A percentile compares a stretch with the other conserved stretches of the same genome.
phyloP scores from a whole-genome alignment of 169 alveolate species.

The Cryptosporidium andersoni region DNA sequence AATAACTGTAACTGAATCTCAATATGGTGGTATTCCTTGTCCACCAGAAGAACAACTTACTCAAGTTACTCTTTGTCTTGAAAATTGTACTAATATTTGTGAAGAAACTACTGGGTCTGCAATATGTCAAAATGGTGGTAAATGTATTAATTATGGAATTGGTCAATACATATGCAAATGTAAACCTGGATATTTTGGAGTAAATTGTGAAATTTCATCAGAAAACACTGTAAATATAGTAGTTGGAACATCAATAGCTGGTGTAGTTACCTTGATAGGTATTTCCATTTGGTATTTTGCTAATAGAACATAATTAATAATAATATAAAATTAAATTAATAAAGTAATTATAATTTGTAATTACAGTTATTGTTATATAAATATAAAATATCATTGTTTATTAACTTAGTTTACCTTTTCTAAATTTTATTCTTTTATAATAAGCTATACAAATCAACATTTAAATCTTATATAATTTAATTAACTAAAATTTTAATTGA shows the following conservation, averaged over 20 bases:
- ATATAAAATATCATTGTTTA: too few relatives aligned
- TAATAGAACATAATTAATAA: slow-evolving; percentile 8
- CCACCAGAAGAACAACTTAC: slow-evolving; percentile 40
- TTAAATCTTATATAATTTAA: too few relatives aligned
- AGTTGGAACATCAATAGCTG: slow-evolving; percentile 42
- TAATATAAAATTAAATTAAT: not conserved
- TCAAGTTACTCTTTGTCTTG: slow-evolving; percentile 25
- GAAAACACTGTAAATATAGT: slow-evolving; percentile 43
- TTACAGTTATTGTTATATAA: too few relatives aligned
- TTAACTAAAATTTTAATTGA: too few relatives aligned
- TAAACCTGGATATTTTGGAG: slow-evolving; percentile 38
- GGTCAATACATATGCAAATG: slow-evolving; percentile 43
- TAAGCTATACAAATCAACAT: too few relatives aligned
- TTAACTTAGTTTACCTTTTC: too few relatives aligned
- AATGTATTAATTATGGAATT: slow-evolving; percentile 42
- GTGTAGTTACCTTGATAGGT: slow-evolving; percentile 9
- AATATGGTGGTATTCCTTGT: slow-evolving; percentile 44
- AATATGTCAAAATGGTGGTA: slow-evolving; percentile 49
- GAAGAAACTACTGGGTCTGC: not conserved
- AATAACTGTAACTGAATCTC: slow-evolving; percentile 27
- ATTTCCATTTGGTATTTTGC: slow-evolving; percentile 4
- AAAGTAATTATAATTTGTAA: too few relatives aligned
- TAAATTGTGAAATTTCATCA: slow-evolving; percentile 42
- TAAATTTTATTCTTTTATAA: too few relatives aligned
- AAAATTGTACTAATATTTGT: slow-evolving; percentile 33